Conservation (phyloP, 139 green algal species). For the Zygnema cylindricum region DNA sequence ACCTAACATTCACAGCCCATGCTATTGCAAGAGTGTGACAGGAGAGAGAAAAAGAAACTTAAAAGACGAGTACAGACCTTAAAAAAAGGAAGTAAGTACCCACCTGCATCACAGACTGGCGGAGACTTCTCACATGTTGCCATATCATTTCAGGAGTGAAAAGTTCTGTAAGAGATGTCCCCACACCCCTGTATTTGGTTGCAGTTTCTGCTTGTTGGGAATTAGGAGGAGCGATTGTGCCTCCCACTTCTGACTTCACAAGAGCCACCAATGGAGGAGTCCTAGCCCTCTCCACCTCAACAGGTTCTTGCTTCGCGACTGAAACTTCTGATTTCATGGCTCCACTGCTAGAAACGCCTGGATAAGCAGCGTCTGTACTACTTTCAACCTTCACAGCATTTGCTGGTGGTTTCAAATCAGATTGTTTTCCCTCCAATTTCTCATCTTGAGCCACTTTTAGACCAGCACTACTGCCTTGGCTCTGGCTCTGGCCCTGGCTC, state of each 20-base stretch:
- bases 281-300: not conserved
- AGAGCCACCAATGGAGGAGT: slow-evolving; percentile 4
- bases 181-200: slow-evolving; percentile 55
- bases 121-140: slow-evolving; percentile 74
- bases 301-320: not conserved
- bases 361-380: not conserved
- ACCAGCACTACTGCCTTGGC: not conserved
- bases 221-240: not conserved
- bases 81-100: not conserved
- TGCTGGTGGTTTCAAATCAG: not conserved
- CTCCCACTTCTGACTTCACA: not conserved
- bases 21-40: not conserved
- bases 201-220: not conserved
- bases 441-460: not conserved
- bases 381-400: not conserved
- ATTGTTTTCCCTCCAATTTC: not conserved
- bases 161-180: slow-evolving; percentile 90
- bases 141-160: slow-evolving; percentile 81
- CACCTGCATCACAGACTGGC: slow-evolving; percentile 49
- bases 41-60: no score
- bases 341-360: not conserved
- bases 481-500: not conserved
- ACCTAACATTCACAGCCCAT: not conserved
- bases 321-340: slow-evolving; percentile 17
- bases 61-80: not conserved